Conservation (phyloP, 495 filamentous ascomycete species). For the Parathielavia appendiculata region DNA sequence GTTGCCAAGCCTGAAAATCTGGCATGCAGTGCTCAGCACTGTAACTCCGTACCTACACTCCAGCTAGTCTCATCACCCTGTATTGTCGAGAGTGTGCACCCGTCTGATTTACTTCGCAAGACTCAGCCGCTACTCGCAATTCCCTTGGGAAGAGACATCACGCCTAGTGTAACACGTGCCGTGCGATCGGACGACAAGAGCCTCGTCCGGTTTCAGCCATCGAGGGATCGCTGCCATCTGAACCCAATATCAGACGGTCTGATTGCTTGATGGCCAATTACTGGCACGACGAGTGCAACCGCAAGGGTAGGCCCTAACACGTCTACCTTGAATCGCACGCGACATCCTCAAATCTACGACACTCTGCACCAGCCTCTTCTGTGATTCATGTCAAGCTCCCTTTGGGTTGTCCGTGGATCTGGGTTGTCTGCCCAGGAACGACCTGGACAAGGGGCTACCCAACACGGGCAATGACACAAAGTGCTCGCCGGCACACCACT, state of each 20-base stretch:
- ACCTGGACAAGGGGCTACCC: constrained; percentile 12
- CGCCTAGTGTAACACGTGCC: neutral
- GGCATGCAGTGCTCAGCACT: too few species aligned
- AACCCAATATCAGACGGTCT: neutral
- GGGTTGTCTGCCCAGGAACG: constrained; percentile 1
- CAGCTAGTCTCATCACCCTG: too few species aligned
- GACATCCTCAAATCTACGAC: too few species aligned
- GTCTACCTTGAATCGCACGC: too few species aligned
- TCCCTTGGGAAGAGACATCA: neutral
- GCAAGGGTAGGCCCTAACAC: too few species aligned
- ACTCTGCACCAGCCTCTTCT: too few species aligned
- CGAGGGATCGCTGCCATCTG: neutral
- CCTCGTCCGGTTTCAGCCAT: neutral
- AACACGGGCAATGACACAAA: constrained; percentile 14
- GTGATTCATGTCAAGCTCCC: too few species aligned
- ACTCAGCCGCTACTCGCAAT: constrained; percentile 1
- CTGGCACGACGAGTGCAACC: neutral
- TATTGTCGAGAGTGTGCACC: too few species aligned
- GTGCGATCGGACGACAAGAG: neutral
- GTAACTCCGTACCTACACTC: too few species aligned
- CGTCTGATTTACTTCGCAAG: neutral
- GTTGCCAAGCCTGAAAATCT: too few species aligned
- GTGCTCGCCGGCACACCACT: constrained; percentile 5
- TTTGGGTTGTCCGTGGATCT: neutral
- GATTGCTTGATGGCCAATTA: neutral